Evolutionary conservation across 345 rosid species (phyloP).

Genomic region (Moricandia moricandioides): DNA sequence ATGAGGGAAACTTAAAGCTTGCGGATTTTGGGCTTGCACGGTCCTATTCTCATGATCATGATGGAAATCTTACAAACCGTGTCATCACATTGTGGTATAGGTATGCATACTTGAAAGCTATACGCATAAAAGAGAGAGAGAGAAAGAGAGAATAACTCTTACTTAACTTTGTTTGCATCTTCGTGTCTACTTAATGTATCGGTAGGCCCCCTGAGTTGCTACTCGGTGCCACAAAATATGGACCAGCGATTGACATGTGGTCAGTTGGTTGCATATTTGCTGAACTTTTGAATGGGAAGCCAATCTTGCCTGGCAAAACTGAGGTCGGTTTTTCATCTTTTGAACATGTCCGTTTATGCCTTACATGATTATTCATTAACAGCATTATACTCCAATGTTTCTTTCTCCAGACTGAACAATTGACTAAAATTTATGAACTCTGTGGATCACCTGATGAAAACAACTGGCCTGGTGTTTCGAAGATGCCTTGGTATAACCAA

Average conservation of each 20-base stretch:
- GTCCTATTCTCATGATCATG: not conserved
- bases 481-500: not conserved
- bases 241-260: not conserved
- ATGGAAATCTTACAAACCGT: not conserved
- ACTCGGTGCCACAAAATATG: not conserved
- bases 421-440: not conserved
- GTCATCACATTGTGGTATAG: not conserved
- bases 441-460: not conserved
- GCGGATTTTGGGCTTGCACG: not conserved
- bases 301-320: not conserved
- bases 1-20: not conserved
- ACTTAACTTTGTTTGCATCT: not conserved
- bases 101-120: not conserved
- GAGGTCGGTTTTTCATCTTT: not conserved
- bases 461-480: not conserved
- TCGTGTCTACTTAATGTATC: not conserved
- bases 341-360: not conserved
- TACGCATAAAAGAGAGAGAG: not conserved
- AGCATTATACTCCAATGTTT: not conserved
- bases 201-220: not conserved
- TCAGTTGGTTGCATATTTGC: not conserved
- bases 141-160: not conserved
- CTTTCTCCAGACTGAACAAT: not conserved
- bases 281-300: not conserved
- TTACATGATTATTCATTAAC: not conserved